Percentiles rank a stretch among this genome's conserved stretches.
Evolutionary conservation across 108 stramenopile genomes (phyloP).

Genomic region (Cylindrotheca fusiformis): DNA sequence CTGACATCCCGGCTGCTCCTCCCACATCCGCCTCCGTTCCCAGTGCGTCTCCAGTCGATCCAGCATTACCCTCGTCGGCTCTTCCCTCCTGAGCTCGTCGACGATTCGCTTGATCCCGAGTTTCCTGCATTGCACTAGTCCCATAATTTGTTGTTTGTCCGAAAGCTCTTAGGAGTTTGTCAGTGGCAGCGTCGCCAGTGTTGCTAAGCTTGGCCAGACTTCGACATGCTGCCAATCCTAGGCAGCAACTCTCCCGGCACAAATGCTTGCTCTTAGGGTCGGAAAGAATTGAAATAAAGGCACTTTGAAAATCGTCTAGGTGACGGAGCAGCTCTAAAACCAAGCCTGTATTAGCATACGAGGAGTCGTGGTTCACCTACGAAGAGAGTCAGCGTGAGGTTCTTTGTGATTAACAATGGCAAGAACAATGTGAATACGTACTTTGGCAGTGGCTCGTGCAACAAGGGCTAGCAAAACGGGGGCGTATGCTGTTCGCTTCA

Average conservation of each 20-base stretch:
- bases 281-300: constrained; percentile 67
- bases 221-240: constrained; percentile 74
- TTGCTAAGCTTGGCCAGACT: constrained; percentile 40
- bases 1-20: constrained; percentile 70
- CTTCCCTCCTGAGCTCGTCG: constrained; percentile 27
- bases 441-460: constrained; percentile 51
- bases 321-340: constrained; percentile 34
- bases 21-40: constrained; percentile 53
- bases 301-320: constrained; percentile 53
- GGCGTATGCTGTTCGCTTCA: constrained; percentile 62
- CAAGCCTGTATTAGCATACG: constrained; percentile 21
- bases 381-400: not conserved
- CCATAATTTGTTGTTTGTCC: constrained; percentile 80
- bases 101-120: constrained; percentile 47
- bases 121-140: constrained; percentile 79
- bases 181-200: constrained; percentile 39
- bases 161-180: constrained; percentile 64
- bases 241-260: constrained; percentile 74
- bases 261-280: constrained; percentile 83
- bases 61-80: constrained; percentile 19
- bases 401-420: not conserved
- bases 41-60: constrained; percentile 12
- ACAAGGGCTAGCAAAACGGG: constrained; percentile 66
- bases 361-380: constrained; percentile 8
- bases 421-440: constrained; percentile 10